These are phyloP conservation scores for Spathaspora passalidarum DNA, from an alignment of 805 yeast genomes.

Conservation along the genomic window DNA sequence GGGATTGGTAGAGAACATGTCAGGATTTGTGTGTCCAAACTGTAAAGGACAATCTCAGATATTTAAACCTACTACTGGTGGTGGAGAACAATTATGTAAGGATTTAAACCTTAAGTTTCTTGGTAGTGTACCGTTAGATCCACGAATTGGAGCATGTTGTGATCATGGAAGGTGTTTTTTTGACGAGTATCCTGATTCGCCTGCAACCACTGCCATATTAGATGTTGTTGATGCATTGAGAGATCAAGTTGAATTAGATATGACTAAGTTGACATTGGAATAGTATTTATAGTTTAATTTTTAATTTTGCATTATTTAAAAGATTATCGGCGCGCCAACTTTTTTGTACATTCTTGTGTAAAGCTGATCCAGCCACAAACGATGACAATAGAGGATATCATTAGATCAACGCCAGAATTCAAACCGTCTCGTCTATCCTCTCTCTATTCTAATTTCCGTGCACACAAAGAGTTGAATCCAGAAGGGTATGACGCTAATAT, in stretches of 20 bases:
- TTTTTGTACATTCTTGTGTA: background rate
- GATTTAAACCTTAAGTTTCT: conserved; percentile 76
- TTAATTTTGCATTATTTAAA: background rate
- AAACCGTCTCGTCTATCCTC: conserved; percentile 29
- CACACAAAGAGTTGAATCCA: conserved; percentile 30
- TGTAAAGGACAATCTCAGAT: conserved; percentile 89
- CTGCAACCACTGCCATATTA: conserved; percentile 83
- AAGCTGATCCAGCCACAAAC: background rate
- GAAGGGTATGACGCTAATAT: conserved; percentile 43
- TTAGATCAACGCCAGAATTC: conserved; percentile 18
- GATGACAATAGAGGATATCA: conserved; percentile 11
- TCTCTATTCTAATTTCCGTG: conserved; percentile 33
- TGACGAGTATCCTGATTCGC: conserved; percentile 84
- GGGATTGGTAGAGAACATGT: conserved; percentile 96
- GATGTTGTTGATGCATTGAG: conserved; percentile 75
- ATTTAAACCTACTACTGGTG: conserved; percentile 95
- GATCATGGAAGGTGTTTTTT: conserved; percentile 84
- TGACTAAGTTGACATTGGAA: background rate
- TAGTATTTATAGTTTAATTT: background rate
- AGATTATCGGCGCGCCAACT: background rate
- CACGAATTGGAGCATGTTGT: conserved; percentile 86
- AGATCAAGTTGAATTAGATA: conserved; percentile 44
- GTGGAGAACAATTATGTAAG: conserved; percentile 80
- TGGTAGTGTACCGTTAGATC: conserved; percentile 95
- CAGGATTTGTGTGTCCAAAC: conserved; percentile 96